Base-by-base conservation (phyloP, 139 green algal species). In the Spirogloea muscicola region DNA sequence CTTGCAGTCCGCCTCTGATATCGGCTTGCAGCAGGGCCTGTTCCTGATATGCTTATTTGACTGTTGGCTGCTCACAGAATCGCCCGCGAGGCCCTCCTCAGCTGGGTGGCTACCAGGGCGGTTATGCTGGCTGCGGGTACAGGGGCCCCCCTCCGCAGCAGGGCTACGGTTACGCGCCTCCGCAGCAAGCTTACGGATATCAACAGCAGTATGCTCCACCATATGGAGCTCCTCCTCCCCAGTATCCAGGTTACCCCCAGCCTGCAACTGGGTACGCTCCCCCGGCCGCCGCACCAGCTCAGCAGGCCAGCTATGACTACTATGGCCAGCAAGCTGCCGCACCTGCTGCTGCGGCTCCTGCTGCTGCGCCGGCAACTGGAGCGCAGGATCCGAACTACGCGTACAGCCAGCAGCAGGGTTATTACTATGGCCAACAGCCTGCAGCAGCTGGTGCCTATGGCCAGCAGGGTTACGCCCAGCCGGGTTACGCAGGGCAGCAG, bases 341-440 rank as follows among this genome's bases (percentile, higher is more conserved):
- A 25, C 59, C 43, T 29, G 59, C 59, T 33, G 18, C 42, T 4
- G 5, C 59, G 9, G 59, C 59, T 42, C 25, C 59, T 51, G 59
- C 59, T 29, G 37, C 59, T 57, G 59, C 59, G 16, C 13, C 10
- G 43, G 59, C 59, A 51, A 36, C 59, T 57, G 10, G 33, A 13
- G 65, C 43, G 21, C 10, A 10, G 10, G 65, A 74, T 43, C 43
- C 33, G 5, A 40, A 4, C 5, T 68, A 68, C 27, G 41, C 59
- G 25, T 68, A 68, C 42, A 6, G 59, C 52, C 65, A 74, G 38
- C 65, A 74, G 65, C 65, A 21, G 52, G n/a, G 59, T 4, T 68
- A 68, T 68, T 29, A 36, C 9, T 36, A 68, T 29, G 33, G 46
- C 33, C 52, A 62, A 33, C 52, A 62, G 7, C 52, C 37, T 31